phyloP scores from a whole-genome alignment of 306 rosid genomes.

The Cicer chorassanicum region DNA sequence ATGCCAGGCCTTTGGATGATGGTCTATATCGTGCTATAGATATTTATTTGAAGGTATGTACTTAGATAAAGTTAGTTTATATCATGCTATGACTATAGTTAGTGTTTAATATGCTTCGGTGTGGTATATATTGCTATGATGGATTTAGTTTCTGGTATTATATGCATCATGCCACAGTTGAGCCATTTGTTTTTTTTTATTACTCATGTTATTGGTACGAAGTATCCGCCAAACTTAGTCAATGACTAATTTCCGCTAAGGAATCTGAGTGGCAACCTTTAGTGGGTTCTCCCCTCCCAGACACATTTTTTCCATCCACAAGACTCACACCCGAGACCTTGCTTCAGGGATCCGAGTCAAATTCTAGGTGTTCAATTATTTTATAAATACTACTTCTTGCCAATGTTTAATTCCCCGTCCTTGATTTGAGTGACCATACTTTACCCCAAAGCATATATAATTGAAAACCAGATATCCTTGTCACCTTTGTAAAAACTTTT shows the following conservation, averaged over 20 bases:
- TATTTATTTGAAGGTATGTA: slow-evolving; percentile 85
- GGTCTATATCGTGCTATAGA: slow-evolving; percentile 97
- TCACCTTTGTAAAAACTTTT: not conserved
- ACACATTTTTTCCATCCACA: too few relatives aligned
- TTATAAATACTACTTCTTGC: not conserved
- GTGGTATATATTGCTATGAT: not conserved
- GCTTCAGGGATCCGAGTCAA: too few relatives aligned
- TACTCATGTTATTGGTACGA: too few relatives aligned
- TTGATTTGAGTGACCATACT: slow-evolving; percentile 28
- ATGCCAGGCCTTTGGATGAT: slow-evolving; percentile 93
- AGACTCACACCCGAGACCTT: too few relatives aligned
- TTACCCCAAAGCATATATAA: slow-evolving; percentile 1
- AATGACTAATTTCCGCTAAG: too few relatives aligned
- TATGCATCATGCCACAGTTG: slow-evolving; percentile 12
- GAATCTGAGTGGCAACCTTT: too few relatives aligned
- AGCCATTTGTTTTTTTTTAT: not conserved
- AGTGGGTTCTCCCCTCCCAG: too few relatives aligned
- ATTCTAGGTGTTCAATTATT: not conserved
- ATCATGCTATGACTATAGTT: not conserved
- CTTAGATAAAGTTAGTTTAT: slow-evolving; percentile 19
- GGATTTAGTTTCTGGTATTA: not conserved
- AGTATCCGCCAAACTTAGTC: too few relatives aligned
- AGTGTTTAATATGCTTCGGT: not conserved
- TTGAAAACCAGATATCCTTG: not conserved
- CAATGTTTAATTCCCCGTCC: slow-evolving; percentile 5